These are phyloP conservation scores for Oropetium thomaeum DNA, from an alignment of 176 grass and related monocot genomes.

Conservation along the genomic window DNA sequence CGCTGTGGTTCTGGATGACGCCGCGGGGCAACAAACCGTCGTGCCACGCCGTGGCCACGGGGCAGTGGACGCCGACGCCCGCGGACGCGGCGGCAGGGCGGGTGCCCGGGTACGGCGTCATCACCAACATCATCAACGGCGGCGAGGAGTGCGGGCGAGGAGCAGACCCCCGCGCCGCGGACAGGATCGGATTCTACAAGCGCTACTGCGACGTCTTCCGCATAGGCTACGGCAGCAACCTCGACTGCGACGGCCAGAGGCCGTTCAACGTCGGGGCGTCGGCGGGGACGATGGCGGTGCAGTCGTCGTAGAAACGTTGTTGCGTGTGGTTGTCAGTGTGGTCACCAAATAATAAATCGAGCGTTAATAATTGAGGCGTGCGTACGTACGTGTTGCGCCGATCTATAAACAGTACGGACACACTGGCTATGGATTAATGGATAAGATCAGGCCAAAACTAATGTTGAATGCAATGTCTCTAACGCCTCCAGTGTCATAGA, in stretches of 20 bases:
- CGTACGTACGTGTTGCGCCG: neutral
- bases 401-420: neutral
- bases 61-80: conserved; percentile 16
- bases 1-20: conserved; percentile 50
- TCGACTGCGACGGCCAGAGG: conserved; percentile 49
- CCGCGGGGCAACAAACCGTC: conserved; percentile 49
- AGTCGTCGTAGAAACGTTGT: conserved; percentile 13
- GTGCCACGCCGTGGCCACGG: conserved; percentile 46
- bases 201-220: conserved; percentile 48
- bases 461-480: neutral
- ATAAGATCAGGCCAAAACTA: no score
- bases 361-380: no score
- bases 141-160: conserved; percentile 50
- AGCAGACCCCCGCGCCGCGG: neutral
- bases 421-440: no score
- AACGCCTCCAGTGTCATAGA: no score
- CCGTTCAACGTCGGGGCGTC: conserved; percentile 14
- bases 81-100: conserved; percentile 21
- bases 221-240: conserved; percentile 37
- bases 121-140: conserved; percentile 74
- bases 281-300: neutral
- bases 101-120: conserved; percentile 40
- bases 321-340: neutral
- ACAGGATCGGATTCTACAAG: conserved; percentile 59
- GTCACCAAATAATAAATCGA: neutral